A percentile compares a stretch with the other conserved stretches of the same genome.
Evolutionary conservation across 257 asterid genomes (phyloP).

Genomic region (Oldenlandia corymbosa): DNA sequence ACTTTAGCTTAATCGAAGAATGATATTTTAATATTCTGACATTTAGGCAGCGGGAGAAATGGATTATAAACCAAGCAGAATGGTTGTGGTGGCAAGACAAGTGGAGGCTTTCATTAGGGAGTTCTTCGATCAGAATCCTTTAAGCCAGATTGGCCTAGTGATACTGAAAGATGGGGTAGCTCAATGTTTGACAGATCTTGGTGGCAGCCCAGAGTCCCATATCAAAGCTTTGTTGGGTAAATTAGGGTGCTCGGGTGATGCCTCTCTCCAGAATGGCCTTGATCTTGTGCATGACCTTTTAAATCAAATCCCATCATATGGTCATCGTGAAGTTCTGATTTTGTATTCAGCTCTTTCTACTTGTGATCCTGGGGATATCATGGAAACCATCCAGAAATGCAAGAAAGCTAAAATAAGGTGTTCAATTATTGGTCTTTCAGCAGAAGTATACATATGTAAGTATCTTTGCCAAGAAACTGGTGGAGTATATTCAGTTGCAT

Average conservation of each 20-base stretch:
- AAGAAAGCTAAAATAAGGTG: conserved; percentile 77
- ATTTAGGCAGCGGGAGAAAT: conserved; percentile 79
- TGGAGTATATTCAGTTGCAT: conserved; percentile 68
- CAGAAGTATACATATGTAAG: conserved; percentile 89
- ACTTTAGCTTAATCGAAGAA: conserved; percentile 5
- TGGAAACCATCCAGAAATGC: conserved; percentile 81
- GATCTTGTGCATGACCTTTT: conserved; percentile 78
- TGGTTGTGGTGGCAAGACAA: conserved; percentile 80
- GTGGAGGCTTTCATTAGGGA: conserved; percentile 91
- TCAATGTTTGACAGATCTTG: conserved; percentile 76
- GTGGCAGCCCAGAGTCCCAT: conserved; percentile 96
- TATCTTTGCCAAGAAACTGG: conserved; percentile 93
- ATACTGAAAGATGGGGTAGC: conserved; percentile 83
- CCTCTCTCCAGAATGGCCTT: conserved; percentile 90
- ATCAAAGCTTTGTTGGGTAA: conserved; percentile 91
- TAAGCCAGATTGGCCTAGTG: conserved; percentile 81
- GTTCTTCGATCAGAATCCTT: conserved; percentile 88
- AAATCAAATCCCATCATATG: conserved; percentile 80
- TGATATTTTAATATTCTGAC: conserved; percentile 20
- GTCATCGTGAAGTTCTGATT: conserved; percentile 93
- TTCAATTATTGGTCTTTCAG: conserved; percentile 83
- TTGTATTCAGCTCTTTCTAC: conserved; percentile 86
- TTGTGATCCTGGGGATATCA: conserved; percentile 89
- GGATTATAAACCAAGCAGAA: conserved; percentile 89
- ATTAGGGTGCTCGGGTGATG: conserved; percentile 80